phyloP scores from a whole-genome alignment of 2,329 filamentous ascomycete species.

The Talaromyces atroroseus region DNA sequence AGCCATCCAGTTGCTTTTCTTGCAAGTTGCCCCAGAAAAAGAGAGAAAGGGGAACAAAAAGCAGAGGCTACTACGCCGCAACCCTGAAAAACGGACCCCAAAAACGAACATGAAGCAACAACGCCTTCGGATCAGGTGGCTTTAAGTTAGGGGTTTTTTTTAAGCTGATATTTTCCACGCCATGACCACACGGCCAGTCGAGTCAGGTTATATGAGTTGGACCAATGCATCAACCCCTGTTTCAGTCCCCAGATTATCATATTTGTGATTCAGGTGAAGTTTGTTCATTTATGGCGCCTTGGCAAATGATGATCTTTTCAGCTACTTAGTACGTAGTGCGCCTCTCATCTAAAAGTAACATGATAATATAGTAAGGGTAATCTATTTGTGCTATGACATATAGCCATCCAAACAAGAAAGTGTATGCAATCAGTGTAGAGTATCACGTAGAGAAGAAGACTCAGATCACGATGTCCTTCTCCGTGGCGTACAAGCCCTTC shows the following conservation, averaged over 20 bases:
- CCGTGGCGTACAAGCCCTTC: constrained; percentile 31
- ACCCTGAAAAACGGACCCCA: too few relatives aligned
- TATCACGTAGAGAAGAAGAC: neutral
- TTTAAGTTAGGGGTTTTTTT: too few relatives aligned
- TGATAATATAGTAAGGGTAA: neutral
- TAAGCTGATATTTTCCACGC: too few relatives aligned
- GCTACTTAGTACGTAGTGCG: neutral
- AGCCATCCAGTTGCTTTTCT: too few relatives aligned
- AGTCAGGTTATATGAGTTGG: neutral
- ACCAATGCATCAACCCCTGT: neutral
- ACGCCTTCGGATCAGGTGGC: too few relatives aligned
- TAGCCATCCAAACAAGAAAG: neutral
- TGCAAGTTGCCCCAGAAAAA: too few relatives aligned
- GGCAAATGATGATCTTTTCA: neutral
- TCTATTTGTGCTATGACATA: neutral
- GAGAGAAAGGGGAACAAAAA: too few relatives aligned
- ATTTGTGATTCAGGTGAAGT: neutral
- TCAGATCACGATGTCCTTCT: constrained; percentile 29
- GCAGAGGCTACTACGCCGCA: too few relatives aligned
- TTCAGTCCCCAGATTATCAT: neutral
- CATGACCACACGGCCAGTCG: too few relatives aligned
- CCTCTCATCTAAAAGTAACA: neutral
- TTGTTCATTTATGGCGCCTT: neutral
- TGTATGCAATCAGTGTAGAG: neutral
- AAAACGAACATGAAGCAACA: too few relatives aligned